A percentile compares a stretch with the other conserved stretches of the same genome.
phyloP scores from a whole-genome alignment of 371 early-diverging fungal genomes.

The Pancytospora epiphaga region DNA sequence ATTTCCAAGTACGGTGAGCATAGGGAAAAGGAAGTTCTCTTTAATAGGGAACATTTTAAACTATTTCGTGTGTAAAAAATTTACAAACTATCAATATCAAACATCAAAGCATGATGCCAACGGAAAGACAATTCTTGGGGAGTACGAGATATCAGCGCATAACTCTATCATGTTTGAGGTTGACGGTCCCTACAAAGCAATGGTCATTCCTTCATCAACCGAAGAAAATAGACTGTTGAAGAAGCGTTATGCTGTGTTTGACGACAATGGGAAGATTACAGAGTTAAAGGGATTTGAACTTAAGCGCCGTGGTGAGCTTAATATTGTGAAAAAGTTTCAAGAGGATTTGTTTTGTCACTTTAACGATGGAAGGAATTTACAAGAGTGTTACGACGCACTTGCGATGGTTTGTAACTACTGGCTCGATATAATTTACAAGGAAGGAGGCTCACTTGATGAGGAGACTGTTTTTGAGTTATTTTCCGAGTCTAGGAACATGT shows the following conservation, averaged over 20 bases:
- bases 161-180: conserved; percentile 97
- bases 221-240: conserved; percentile 89
- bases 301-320: conserved; percentile 93
- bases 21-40: conserved; percentile 66
- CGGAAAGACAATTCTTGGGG: no score
- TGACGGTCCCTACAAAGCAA: conserved; percentile 96
- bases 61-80: conserved; percentile 81
- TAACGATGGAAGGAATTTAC: conserved; percentile 71
- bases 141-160: conserved; percentile 69
- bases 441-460: conserved; percentile 72
- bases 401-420: conserved; percentile 80
- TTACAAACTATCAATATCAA: conserved; percentile 95
- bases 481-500: conserved; percentile 92
- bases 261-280: conserved; percentile 79
- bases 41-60: conserved; percentile 93
- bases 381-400: conserved; percentile 79
- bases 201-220: conserved; percentile 90
- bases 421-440: conserved; percentile 78
- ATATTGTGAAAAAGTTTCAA: conserved; percentile 93
- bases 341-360: conserved; percentile 80
- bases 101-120: conserved; percentile 23
- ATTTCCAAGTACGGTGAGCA: conserved; percentile 78
- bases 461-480: conserved; percentile 85
- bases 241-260: conserved; percentile 94
- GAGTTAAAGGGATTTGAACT: conserved; percentile 99